Conservation (phyloP, 2,329 filamentous ascomycete species). For the Eutypa lata region DNA sequence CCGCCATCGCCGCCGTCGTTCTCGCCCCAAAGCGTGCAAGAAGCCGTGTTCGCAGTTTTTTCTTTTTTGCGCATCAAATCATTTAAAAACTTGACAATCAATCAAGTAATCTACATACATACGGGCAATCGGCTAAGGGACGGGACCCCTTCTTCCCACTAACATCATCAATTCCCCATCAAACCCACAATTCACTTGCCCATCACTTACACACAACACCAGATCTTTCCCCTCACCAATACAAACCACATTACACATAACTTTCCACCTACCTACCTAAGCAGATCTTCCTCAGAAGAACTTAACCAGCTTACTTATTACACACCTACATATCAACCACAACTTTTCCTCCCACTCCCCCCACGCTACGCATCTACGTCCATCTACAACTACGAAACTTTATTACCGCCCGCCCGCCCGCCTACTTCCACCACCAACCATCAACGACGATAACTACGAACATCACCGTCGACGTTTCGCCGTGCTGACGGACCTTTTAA, state of each 20-base stretch:
- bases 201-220: background rate
- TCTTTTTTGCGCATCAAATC: background rate
- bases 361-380: background rate
- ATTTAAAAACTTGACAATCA: background rate
- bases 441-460: background rate
- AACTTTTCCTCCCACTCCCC: background rate
- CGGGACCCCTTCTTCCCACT: background rate
- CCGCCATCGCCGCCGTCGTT: background rate
- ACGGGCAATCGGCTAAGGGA: background rate
- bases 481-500: conserved; percentile 7
- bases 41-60: background rate
- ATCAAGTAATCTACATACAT: background rate
- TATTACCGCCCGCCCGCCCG: background rate
- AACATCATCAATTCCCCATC: conserved; percentile 1
- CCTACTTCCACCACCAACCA: background rate
- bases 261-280: background rate
- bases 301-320: background rate
- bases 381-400: too few species aligned
- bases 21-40: background rate
- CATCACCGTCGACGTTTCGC: background rate
- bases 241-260: background rate
- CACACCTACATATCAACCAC: background rate
- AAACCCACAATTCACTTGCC: background rate
- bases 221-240: background rate
- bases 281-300: background rate